Base-by-base conservation (phyloP, 768 basidiomycete species). In the Trametes punicea region DNA sequence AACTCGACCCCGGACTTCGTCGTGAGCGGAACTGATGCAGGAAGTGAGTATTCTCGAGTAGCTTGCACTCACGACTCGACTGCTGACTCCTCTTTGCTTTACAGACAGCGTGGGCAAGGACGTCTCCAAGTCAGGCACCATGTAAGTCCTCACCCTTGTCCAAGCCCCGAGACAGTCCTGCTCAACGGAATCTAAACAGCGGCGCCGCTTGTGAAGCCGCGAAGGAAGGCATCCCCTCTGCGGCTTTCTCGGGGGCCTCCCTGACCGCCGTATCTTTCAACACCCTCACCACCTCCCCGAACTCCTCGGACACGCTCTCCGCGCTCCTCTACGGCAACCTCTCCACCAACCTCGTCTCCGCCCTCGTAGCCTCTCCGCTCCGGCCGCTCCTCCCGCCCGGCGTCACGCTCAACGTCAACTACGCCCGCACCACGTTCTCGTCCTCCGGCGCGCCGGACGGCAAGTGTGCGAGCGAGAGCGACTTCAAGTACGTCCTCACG, bases 391-490 rank as follows among this genome's bases (percentile, higher is more conserved):
- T 80, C 16, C 81, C 80, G 1, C 18, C 66, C 0, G 72, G 72
- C 18, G 67, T 74, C 53, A 70, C 70, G 36, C 56, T 83, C 54
- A 81, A 80, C 64, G 79, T 83, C 62, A 83, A 82, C 69, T 81
- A 74, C 62, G 74, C 76, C 1, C 21, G 51, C 20, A 59, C 62
- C 11, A 51, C 38, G 3, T 39, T 46, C 49, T 30, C 51, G 3
- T 42, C 46, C 15, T 49, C 55, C 39, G 55, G 55, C 11, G 60
- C 75, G 13, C 64, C 64, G 46, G 69, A 61, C 47, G 61, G 57
- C 2, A 40, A 38, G 20, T 81, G 80, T 60, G 52, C 71, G 16
- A 66, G 63, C 25, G 69, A 73, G 8, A 52, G 64, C 13, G 71
- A 67, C 40, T 80, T 71, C 69, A 70, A 69, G 46, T 81, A 74